phyloP scores from a whole-genome alignment of 495 filamentous ascomycete genomes.

The Monascus purpureus region DNA sequence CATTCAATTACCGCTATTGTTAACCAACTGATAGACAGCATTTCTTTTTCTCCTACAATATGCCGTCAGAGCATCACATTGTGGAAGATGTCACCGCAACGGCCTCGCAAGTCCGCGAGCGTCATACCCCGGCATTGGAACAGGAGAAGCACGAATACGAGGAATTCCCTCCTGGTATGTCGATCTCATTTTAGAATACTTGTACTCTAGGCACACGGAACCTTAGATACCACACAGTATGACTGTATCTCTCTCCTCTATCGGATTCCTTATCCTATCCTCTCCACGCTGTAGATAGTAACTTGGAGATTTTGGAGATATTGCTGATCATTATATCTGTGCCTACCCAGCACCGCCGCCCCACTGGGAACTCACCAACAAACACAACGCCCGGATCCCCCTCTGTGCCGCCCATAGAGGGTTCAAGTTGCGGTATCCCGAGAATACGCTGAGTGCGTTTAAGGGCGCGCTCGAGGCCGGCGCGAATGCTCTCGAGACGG shows the following conservation, averaged over 20 bases:
- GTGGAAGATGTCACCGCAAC: not conserved
- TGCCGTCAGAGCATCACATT: too few species aligned
- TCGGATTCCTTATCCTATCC: too few species aligned
- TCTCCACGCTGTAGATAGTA: not conserved
- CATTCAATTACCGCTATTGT: too few species aligned
- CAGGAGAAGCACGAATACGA: not conserved
- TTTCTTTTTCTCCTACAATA: too few species aligned
- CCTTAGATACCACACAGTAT: too few species aligned
- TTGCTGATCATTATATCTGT: not conserved
- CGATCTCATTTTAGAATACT: too few species aligned
- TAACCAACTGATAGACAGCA: too few species aligned
- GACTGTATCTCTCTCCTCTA: too few species aligned
- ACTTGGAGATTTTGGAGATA: not conserved
- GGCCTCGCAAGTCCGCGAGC: not conserved
- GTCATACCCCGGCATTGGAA: not conserved
- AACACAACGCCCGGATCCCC: constrained; percentile 22
- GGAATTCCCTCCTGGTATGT: not conserved
- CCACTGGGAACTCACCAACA: not conserved
- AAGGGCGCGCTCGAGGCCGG: constrained; percentile 55
- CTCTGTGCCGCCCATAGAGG: constrained; percentile 80
- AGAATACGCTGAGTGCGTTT: constrained; percentile 78
- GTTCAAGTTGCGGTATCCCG: constrained; percentile 63
- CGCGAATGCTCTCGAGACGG: constrained; percentile 74
- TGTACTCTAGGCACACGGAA: too few species aligned
- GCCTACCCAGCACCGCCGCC: not conserved